phyloP scores from a whole-genome alignment of 2,329 filamentous ascomycete genomes.

The Apiospora marii region DNA sequence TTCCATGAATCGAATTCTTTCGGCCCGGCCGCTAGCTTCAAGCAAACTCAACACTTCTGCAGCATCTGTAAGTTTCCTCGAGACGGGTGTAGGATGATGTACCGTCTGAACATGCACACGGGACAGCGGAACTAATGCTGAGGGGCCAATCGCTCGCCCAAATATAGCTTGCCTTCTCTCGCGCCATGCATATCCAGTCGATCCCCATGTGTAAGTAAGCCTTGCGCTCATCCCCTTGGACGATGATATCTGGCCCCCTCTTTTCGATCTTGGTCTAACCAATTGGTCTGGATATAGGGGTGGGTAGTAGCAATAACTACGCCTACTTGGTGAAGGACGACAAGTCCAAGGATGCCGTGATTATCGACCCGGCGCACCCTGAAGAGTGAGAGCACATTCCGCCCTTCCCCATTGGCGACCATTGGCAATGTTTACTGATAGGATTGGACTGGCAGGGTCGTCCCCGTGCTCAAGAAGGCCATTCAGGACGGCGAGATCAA shows the following conservation, averaged over 20 bases:
- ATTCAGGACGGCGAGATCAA: conserved; percentile 78
- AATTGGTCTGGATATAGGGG: conserved; percentile 62
- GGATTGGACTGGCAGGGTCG: conserved; percentile 53
- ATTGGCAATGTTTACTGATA: conserved; percentile 24
- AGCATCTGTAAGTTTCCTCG: conserved; percentile 40
- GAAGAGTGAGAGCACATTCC: conserved; percentile 65
- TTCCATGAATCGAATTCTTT: conserved; percentile 53
- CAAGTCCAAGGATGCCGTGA: conserved; percentile 77
- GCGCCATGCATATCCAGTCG: conserved; percentile 83
- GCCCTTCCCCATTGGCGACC: no score
- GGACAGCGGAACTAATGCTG: not conserved
- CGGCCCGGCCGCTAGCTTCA: conserved; percentile 45
- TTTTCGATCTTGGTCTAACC: not conserved
- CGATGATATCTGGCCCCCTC: not conserved
- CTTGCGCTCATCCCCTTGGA: not conserved
- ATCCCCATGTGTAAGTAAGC: conserved; percentile 88
- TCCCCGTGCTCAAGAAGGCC: conserved; percentile 74
- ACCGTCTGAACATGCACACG: not conserved
- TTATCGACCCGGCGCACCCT: conserved; percentile 83
- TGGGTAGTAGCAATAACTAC: conserved; percentile 82
- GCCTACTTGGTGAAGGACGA: conserved; percentile 83
- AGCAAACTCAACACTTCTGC: conserved; percentile 41
- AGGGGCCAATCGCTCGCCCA: conserved; percentile 33
- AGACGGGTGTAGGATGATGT: conserved; percentile 9
- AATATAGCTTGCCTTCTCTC: conserved; percentile 43